These are phyloP conservation scores for Apiospora arundinis DNA, from an alignment of 2,329 filamentous ascomycete genomes.

Conservation along the genomic window DNA sequence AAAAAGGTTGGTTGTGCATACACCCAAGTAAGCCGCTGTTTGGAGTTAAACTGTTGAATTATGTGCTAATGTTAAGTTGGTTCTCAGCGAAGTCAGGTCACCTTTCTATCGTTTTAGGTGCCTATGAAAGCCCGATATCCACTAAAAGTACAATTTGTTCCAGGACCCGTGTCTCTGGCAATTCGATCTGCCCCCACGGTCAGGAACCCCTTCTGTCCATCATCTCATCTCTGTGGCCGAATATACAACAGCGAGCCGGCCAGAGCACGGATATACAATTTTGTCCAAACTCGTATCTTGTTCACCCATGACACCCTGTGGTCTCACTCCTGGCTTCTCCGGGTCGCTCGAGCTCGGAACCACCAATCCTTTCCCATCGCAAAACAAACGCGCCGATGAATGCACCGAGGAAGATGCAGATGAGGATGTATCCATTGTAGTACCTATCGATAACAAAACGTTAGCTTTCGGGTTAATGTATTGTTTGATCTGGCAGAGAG, in stretches of 20 bases:
- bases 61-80: not conserved
- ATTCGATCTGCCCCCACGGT: not conserved
- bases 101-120: not conserved
- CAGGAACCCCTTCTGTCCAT: not conserved
- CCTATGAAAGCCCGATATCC: not conserved
- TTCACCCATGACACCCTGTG: constrained; percentile 35
- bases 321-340: constrained; percentile 21
- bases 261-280: not conserved
- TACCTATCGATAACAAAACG: constrained; percentile 56
- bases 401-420: constrained; percentile 80
- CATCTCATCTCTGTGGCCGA: not conserved
- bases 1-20: not conserved
- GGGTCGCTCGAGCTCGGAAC: not conserved
- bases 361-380: constrained; percentile 66
- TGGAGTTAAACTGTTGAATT: not conserved
- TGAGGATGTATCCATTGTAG: constrained; percentile 77
- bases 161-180: not conserved
- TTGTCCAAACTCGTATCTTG: not conserved
- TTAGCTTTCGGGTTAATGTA: not conserved
- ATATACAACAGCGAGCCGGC: not conserved
- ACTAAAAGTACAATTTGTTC: not conserved
- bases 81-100: not conserved
- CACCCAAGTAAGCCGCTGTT: not conserved
- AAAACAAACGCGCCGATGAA: constrained; percentile 77
- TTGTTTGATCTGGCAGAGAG: not conserved